Conservation (phyloP, 768 basidiomycete species). For the Mycena metata region DNA sequence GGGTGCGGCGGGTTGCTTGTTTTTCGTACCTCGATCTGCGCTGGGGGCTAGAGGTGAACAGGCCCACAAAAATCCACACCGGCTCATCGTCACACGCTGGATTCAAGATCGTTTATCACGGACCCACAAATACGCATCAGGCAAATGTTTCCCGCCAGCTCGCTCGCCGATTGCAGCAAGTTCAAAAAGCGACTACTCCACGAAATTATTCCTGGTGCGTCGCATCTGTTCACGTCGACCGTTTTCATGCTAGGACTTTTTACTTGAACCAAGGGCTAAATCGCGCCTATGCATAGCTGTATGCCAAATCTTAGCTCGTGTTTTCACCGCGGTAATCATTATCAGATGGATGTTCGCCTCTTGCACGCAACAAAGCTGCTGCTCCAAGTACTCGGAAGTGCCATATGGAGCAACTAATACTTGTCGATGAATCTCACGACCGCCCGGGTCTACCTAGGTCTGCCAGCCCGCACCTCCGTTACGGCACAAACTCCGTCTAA, state of each 20-base stretch:
- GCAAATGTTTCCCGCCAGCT: too few relatives aligned
- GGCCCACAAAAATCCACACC: too few relatives aligned
- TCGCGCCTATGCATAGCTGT: too few relatives aligned
- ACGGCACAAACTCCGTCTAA: not conserved
- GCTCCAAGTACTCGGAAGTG: conserved; percentile 6
- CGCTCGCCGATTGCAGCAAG: too few relatives aligned
- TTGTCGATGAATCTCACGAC: conserved; percentile 6
- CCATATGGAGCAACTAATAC: conserved; percentile 15
- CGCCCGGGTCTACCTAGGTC: not conserved
- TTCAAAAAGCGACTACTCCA: not conserved
- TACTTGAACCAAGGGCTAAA: not conserved
- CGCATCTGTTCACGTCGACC: not conserved
- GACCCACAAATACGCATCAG: not conserved
- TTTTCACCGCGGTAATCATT: not conserved
- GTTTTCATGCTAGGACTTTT: not conserved
- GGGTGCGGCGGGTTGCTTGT: too few relatives aligned
- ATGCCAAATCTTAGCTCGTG: not conserved
- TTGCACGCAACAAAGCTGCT: conserved; percentile 2
- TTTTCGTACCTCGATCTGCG: too few relatives aligned
- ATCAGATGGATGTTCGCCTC: not conserved
- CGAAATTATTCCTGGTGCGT: too few relatives aligned
- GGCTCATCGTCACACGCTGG: not conserved
- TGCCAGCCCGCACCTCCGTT: not conserved
- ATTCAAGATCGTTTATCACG: not conserved
- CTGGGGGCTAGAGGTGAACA: too few relatives aligned